A percentile compares a stretch with the other conserved stretches of the same genome.
Evolutionary conservation across 2,329 filamentous ascomycete genomes (phyloP).

Genomic region (Emericellopsis cladophorae): DNA sequence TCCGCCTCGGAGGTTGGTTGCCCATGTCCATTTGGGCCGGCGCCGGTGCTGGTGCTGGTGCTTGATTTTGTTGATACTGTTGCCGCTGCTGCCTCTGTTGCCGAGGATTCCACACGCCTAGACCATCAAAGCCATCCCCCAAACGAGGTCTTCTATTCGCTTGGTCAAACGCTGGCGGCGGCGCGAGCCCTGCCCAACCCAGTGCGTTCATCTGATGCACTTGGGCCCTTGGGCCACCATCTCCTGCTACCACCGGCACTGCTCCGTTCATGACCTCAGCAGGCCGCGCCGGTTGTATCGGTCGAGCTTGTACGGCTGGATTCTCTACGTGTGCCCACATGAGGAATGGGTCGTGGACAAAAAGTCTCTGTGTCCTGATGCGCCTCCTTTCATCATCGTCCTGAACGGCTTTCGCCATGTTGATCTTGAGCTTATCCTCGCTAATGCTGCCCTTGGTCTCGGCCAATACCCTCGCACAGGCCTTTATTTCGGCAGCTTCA

Average conservation of each 20-base stretch:
- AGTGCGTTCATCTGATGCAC: too few relatives aligned
- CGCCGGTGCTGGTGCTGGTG: too few relatives aligned
- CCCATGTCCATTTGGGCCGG: too few relatives aligned
- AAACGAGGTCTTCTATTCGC: too few relatives aligned
- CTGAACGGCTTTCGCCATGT: conserved; percentile 40
- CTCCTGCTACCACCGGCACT: neutral
- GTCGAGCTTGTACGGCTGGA: neutral
- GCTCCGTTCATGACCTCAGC: neutral
- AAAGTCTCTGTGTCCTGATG: neutral
- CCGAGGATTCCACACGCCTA: too few relatives aligned
- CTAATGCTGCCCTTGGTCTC: conserved; percentile 46
- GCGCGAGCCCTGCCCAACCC: too few relatives aligned
- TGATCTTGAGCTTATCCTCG: conserved; percentile 43
- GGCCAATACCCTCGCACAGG: conserved; percentile 38
- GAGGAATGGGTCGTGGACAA: neutral
- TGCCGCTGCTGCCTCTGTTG: neutral
- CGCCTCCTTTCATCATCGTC: conserved; percentile 23
- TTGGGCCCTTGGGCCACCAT: neutral
- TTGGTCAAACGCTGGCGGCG: too few relatives aligned
- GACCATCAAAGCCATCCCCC: too few relatives aligned
- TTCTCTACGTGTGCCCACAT: neutral
- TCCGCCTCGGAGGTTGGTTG: too few relatives aligned
- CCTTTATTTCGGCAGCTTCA: conserved; percentile 43
- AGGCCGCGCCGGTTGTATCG: neutral
- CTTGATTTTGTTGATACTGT: neutral